A percentile compares a stretch with the other conserved stretches of the same genome.
These are phyloP conservation scores for Pharus latifolius DNA, from an alignment of 176 grass and related monocot genomes.

Conservation along the genomic window DNA sequence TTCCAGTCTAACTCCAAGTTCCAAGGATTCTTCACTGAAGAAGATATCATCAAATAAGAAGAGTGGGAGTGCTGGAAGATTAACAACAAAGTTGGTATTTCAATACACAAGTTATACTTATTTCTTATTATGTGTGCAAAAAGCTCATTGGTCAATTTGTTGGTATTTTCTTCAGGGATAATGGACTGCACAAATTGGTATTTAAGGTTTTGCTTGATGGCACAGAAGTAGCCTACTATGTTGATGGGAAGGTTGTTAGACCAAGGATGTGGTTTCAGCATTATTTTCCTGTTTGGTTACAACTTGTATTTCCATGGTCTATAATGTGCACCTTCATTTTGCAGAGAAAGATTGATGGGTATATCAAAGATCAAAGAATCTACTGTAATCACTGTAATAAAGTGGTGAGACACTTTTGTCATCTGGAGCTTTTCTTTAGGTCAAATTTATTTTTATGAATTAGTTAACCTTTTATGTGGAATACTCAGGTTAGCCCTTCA, in stretches of 20 bases:
- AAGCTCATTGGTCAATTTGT: slow-evolving; percentile 15
- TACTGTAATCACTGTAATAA: slow-evolving; percentile 81
- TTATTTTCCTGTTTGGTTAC: neutral
- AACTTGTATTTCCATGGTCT: neutral
- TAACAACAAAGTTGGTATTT: slow-evolving; percentile 72
- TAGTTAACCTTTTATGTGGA: slow-evolving; percentile 23
- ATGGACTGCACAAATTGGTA: slow-evolving; percentile 64
- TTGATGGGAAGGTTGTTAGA: slow-evolving; percentile 65
- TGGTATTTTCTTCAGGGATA: slow-evolving; percentile 39
- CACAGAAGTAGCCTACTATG: slow-evolving; percentile 74
- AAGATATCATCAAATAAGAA: slow-evolving; percentile 43
- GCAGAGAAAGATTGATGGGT: slow-evolving; percentile 82
- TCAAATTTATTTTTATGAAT: neutral
- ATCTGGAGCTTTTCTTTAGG: neutral
- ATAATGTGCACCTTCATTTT: slow-evolving; percentile 17
- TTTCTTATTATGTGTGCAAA: neutral
- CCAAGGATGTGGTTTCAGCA: slow-evolving; percentile 4
- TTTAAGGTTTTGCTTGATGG: slow-evolving; percentile 84
- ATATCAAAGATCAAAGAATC: slow-evolving; percentile 93
- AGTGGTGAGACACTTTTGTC: slow-evolving; percentile 49
- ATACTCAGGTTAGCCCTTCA: slow-evolving; percentile 82
- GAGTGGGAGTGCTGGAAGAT: slow-evolving; percentile 41
- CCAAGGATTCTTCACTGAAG: slow-evolving; percentile 33
- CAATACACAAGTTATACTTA: neutral
- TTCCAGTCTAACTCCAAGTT: slow-evolving; percentile 19